Percentiles rank a stretch among this genome's conserved stretches.
These are phyloP conservation scores for Hygrocybe coccinea DNA, from an alignment of 768 basidiomycete genomes.

Conservation along the genomic window DNA sequence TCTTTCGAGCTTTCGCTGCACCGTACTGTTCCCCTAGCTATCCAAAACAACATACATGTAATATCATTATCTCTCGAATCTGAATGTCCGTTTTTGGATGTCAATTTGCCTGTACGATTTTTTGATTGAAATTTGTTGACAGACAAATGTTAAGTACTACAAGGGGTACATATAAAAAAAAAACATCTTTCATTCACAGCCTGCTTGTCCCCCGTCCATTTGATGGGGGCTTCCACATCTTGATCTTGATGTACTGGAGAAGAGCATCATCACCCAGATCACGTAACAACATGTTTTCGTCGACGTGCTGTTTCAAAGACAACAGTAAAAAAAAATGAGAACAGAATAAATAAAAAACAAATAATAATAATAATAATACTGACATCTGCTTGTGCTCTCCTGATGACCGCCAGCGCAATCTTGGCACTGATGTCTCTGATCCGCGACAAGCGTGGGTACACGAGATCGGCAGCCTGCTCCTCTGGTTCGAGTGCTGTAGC, in stretches of 20 bases:
- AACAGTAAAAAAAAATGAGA: neutral
- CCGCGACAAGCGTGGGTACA: constrained; percentile 66
- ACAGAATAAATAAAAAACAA: neutral
- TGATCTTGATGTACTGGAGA: constrained; percentile 45
- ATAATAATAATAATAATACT: constrained; percentile 15
- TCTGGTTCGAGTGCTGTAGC: constrained; percentile 51
- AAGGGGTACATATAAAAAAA: too few species aligned
- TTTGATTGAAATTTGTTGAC: too few species aligned
- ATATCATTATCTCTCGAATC: too few species aligned
- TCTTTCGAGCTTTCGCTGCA: too few species aligned
- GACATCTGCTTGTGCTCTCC: constrained; percentile 61
- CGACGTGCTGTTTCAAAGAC: constrained; percentile 32
- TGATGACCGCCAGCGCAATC: constrained; percentile 59
- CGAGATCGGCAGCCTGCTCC: constrained; percentile 49
- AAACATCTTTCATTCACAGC: constrained; percentile 6
- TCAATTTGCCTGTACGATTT: too few species aligned
- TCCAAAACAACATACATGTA: too few species aligned
- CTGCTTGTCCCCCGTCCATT: constrained; percentile 5
- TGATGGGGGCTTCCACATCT: constrained; percentile 50
- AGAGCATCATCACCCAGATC: constrained; percentile 45
- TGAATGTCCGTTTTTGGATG: too few species aligned
- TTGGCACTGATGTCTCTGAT: constrained; percentile 61
- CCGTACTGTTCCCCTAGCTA: too few species aligned
- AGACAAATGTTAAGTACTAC: neutral
- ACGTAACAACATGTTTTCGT: constrained; percentile 44